Evolutionary conservation across 805 yeast species (phyloP).

Genomic region (Debaryomyces hansenii): DNA sequence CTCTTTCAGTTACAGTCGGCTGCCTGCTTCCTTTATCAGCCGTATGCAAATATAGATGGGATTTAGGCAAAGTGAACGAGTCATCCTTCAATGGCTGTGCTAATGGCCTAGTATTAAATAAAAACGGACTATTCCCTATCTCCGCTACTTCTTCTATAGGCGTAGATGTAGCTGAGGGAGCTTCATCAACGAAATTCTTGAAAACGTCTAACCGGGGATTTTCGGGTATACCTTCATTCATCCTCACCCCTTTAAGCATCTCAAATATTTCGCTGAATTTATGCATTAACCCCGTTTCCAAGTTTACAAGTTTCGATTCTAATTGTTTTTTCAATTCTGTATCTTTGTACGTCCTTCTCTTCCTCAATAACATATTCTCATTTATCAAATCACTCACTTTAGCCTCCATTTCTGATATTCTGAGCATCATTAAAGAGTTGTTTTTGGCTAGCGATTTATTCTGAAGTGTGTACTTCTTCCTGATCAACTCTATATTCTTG

Average conservation of each 20-base stretch:
- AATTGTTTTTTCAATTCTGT: slow-evolving; percentile 30
- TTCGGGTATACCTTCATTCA: slow-evolving; percentile 37
- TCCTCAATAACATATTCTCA: slow-evolving; percentile 48
- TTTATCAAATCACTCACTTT: slow-evolving; percentile 49
- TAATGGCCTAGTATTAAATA: neutral
- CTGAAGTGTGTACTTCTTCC: slow-evolving; percentile 40
- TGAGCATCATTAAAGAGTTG: slow-evolving; percentile 52
- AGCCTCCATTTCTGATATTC: slow-evolving; percentile 53
- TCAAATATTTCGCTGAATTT: slow-evolving; percentile 48
- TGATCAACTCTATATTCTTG: slow-evolving; percentile 15
- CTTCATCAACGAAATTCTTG: neutral
- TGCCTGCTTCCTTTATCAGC: neutral
- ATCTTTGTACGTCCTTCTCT: slow-evolving; percentile 27
- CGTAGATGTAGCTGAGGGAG: slow-evolving; percentile 18
- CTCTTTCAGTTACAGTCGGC: neutral
- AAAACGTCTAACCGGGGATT: slow-evolving; percentile 16
- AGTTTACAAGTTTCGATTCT: slow-evolving; percentile 32
- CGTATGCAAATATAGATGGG: neutral
- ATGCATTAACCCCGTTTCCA: slow-evolving; percentile 42
- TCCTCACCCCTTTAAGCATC: slow-evolving; percentile 41
- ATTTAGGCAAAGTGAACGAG: neutral
- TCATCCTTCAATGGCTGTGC: neutral
- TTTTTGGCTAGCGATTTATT: slow-evolving; percentile 62
- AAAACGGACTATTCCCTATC: neutral
- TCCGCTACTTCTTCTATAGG: slow-evolving; percentile 10